phyloP scores from a whole-genome alignment of 75 land plant genomes.

The Selaginella moellendorffii region DNA sequence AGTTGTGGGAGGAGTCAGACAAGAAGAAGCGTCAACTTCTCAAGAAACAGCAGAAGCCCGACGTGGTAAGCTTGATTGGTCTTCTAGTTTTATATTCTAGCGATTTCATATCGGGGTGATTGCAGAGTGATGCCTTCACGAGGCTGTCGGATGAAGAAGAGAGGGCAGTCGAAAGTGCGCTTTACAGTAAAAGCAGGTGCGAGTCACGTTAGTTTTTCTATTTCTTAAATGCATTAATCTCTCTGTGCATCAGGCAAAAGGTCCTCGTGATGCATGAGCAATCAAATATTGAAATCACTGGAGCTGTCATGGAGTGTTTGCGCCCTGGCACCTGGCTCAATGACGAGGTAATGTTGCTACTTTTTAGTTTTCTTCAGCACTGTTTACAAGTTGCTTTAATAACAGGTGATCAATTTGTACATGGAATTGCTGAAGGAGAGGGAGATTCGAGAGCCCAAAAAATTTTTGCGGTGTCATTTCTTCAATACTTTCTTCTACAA shows the following conservation, averaged over 20 bases:
- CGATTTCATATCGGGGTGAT: too few species aligned
- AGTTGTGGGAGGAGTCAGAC: not conserved
- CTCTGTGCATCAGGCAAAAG: constrained; percentile 32
- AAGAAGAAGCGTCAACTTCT: not conserved
- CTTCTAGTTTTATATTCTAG: too few species aligned
- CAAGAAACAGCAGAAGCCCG: not conserved
- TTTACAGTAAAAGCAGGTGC: constrained; percentile 32
- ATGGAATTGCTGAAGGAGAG: constrained; percentile 88
- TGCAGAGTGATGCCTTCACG: constrained; percentile 30
- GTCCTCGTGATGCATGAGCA: constrained; percentile 50
- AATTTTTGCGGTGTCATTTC: constrained; percentile 78
- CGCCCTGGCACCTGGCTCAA: constrained; percentile 80
- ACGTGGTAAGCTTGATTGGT: not conserved
- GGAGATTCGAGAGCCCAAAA: constrained; percentile 63
- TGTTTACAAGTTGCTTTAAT: not conserved
- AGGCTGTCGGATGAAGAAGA: constrained; percentile 51
- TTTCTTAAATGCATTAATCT: too few species aligned
- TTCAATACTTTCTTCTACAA: constrained; percentile 97
- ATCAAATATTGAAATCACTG: constrained; percentile 76
- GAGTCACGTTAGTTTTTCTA: not conserved
- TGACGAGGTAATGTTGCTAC: constrained; percentile 99
- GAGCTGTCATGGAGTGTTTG: constrained; percentile 57
- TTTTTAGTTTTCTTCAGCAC: too few species aligned
- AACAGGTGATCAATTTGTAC: constrained; percentile 93
- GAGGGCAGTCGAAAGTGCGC: constrained; percentile 37